These are phyloP conservation scores for Magnolia sinica DNA, from an alignment of 164 flowering plant species.

Conservation along the genomic window DNA sequence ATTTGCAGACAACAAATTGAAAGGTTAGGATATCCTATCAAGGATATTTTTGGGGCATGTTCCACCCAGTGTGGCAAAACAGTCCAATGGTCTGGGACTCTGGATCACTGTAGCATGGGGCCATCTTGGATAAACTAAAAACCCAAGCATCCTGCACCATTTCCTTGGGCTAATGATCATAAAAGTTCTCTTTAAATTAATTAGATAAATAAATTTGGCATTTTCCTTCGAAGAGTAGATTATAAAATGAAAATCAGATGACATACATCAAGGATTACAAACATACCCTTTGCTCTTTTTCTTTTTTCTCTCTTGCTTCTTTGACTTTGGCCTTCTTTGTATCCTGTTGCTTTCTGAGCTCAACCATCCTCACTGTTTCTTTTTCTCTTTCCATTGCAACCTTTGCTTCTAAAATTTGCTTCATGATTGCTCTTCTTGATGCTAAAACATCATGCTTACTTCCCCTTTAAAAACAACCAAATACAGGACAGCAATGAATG, in stretches of 20 bases:
- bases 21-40: background rate
- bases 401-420: constrained; percentile 2
- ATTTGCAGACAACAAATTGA: background rate
- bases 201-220: background rate
- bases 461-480: constrained; percentile 1
- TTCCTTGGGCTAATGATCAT: background rate
- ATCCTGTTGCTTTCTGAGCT: constrained; percentile 7
- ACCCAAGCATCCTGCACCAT: background rate
- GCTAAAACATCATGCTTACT: constrained; percentile 2
- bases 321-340: background rate
- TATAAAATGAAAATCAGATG: background rate
- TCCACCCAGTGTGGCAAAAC: background rate
- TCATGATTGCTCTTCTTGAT: constrained; percentile 13
- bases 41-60: background rate
- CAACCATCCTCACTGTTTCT: constrained; percentile 2
- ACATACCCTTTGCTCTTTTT: constrained; percentile 14
- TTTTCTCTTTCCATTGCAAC: constrained; percentile 9
- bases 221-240: background rate
- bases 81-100: background rate
- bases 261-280: background rate
- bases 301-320: constrained; percentile 11
- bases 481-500: background rate
- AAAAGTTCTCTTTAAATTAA: background rate
- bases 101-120: background rate
- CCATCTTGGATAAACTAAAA: background rate